A percentile compares a stretch with the other conserved stretches of the same genome.
Conservation (phyloP, 257 asterid genomes). For the Fraxinus excelsior region DNA sequence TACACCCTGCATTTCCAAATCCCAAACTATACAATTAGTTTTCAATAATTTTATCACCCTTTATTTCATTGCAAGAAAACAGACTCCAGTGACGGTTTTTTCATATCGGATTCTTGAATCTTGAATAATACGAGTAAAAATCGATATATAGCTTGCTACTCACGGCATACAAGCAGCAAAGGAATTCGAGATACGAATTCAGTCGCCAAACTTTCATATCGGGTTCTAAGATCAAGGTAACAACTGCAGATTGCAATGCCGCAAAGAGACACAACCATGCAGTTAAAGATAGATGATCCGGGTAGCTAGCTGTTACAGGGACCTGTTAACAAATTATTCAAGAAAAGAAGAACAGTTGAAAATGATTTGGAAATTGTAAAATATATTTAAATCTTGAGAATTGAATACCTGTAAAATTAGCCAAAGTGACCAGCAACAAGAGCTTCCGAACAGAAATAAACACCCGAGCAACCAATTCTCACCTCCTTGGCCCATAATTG, state of each 20-base stretch:
- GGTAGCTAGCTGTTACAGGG: slow-evolving; percentile 29
- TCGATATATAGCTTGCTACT: not conserved
- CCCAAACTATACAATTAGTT: not conserved
- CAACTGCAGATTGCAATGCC: slow-evolving; percentile 31
- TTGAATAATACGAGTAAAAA: not conserved
- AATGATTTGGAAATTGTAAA: not conserved
- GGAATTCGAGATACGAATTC: slow-evolving; percentile 28
- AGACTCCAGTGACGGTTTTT: not conserved
- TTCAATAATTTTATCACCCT: not conserved
- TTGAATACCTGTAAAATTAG: slow-evolving; percentile 48
- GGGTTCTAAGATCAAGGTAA: slow-evolving; percentile 31
- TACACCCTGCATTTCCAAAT: slow-evolving; percentile 31
- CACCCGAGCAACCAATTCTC: slow-evolving; percentile 69
- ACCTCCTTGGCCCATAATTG: slow-evolving; percentile 29
- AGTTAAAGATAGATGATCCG: slow-evolving; percentile 43
- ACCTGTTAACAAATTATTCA: slow-evolving; percentile 30
- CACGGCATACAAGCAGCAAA: slow-evolving; percentile 37
- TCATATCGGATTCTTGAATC: not conserved
- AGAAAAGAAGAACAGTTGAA: not conserved
- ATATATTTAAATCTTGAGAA: not conserved
- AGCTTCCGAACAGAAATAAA: slow-evolving; percentile 50
- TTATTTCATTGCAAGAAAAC: not conserved
- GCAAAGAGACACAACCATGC: slow-evolving; percentile 46
- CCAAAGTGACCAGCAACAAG: slow-evolving; percentile 61
- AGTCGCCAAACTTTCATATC: slow-evolving; percentile 38